phyloP scores from a whole-genome alignment of 164 flowering plant species.

The Macadamia tetraphylla region DNA sequence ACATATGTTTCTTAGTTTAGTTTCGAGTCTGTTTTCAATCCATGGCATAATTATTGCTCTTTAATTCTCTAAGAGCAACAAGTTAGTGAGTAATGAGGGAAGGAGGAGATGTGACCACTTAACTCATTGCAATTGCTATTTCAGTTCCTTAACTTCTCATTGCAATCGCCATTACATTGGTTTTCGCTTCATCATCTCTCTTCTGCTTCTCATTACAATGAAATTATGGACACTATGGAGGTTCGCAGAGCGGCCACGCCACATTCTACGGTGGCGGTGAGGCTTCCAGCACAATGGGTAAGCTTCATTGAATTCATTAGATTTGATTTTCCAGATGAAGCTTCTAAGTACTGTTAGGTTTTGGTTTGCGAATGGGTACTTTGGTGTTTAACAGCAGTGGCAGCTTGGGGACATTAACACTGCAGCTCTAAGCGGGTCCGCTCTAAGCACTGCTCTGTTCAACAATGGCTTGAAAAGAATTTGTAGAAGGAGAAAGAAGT shows the following conservation, averaged over 20 bases:
- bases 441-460: constrained; percentile 34
- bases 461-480: constrained; percentile 27
- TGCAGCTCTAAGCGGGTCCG: constrained; percentile 18
- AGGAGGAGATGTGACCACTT: no score
- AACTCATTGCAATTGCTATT: no score
- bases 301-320: background rate
- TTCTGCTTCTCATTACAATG: constrained; percentile 3
- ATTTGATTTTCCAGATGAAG: no score
- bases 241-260: constrained; percentile 35
- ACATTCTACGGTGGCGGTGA: constrained; percentile 41
- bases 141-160: no score
- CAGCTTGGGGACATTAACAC: constrained; percentile 42
- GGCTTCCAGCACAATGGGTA: constrained; percentile 45
- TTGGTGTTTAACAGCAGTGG: constrained; percentile 17
- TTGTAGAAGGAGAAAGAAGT: no score
- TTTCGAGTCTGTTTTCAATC: no score
- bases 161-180: background rate
- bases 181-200: constrained; percentile 5
- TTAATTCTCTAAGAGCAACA: no score
- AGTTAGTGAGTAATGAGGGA: no score
- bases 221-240: constrained; percentile 15
- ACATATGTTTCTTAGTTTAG: no score
- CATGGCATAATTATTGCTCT: no score
- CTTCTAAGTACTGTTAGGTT: no score
- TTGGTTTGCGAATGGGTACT: background rate